Conservation (phyloP, 83 land plant species). For the Larix sibirica region DNA sequence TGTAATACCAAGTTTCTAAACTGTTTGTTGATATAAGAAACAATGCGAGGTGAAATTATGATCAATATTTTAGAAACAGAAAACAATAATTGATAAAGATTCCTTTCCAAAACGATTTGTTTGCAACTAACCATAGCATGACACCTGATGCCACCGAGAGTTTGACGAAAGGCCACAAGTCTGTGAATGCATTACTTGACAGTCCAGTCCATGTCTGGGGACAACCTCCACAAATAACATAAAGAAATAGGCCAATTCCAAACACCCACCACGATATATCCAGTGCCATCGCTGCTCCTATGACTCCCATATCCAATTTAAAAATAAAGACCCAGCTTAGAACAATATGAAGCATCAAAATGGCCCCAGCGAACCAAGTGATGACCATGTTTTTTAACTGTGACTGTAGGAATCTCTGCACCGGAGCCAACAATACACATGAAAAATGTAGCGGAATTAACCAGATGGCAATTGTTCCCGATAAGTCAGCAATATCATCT, state of each 20-base stretch:
- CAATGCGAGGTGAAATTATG: too few relatives aligned
- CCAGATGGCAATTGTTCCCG: conserved; percentile 8
- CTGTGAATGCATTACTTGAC: conserved; percentile 55
- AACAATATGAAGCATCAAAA: conserved; percentile 3
- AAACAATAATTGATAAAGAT: too few relatives aligned
- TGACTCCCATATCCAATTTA: conserved; percentile 7
- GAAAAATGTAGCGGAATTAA: conserved; percentile 23
- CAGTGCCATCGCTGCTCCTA: conserved; percentile 9
- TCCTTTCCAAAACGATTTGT: too few relatives aligned
- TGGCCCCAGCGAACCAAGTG: conserved; percentile 6
- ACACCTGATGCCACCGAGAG: conserved; percentile 75
- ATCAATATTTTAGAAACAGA: too few relatives aligned
- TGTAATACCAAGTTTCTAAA: too few relatives aligned
- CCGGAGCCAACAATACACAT: conserved; percentile 7
- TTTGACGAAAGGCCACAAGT: conserved; percentile 59
- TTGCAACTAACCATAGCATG: conserved; percentile 58
- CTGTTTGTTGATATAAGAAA: too few relatives aligned
- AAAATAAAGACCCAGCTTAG: conserved; percentile 14
- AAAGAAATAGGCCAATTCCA: conserved; percentile 7
- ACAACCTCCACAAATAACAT: conserved; percentile 25
- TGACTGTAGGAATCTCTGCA: conserved; percentile 21
- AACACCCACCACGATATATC: conserved; percentile 18
- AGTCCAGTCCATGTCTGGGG: conserved; percentile 51
- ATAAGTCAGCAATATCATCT: background rate
- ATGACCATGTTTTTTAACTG: conserved; percentile 16